Conservation (phyloP, 306 rosid species). For the Cucurbita ficifolia region DNA sequence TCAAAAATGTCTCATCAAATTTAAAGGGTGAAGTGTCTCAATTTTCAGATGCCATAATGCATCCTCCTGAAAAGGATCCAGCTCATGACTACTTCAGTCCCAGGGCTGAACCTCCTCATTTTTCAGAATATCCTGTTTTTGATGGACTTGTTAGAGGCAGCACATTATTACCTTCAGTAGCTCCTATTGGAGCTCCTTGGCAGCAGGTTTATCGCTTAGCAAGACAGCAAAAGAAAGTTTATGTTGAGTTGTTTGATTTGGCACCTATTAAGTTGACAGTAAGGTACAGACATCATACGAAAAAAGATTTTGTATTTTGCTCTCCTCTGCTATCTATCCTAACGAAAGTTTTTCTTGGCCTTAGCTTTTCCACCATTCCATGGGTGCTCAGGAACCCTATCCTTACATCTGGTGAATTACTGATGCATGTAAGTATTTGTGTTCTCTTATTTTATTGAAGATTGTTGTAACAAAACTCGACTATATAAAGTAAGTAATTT, state of each 20-base stretch:
- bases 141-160: conserved; percentile 20
- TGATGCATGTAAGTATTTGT: conserved; percentile 55
- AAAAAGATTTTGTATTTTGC: not conserved
- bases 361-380: conserved; percentile 90
- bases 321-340: conserved; percentile 9
- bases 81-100: conserved; percentile 20
- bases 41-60: conserved; percentile 27
- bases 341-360: conserved; percentile 14
- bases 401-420: conserved; percentile 60
- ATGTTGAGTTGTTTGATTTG: conserved; percentile 70
- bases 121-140: conserved; percentile 18
- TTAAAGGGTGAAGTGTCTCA: conserved; percentile 29
- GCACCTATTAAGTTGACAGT: conserved; percentile 70
- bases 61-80: conserved; percentile 18
- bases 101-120: conserved; percentile 21
- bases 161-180: conserved; percentile 41
- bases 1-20: conserved; percentile 45
- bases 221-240: conserved; percentile 77
- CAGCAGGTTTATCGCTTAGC: conserved; percentile 81
- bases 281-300: conserved; percentile 25
- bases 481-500: not conserved
- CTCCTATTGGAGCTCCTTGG: conserved; percentile 98
- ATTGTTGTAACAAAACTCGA: not conserved
- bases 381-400: conserved; percentile 68
- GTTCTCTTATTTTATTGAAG: not conserved